A percentile compares a stretch with the other conserved stretches of the same genome.
These are phyloP conservation scores for Beauveria asiatica DNA, from an alignment of 2,329 filamentous ascomycete genomes.

Conservation along the genomic window DNA sequence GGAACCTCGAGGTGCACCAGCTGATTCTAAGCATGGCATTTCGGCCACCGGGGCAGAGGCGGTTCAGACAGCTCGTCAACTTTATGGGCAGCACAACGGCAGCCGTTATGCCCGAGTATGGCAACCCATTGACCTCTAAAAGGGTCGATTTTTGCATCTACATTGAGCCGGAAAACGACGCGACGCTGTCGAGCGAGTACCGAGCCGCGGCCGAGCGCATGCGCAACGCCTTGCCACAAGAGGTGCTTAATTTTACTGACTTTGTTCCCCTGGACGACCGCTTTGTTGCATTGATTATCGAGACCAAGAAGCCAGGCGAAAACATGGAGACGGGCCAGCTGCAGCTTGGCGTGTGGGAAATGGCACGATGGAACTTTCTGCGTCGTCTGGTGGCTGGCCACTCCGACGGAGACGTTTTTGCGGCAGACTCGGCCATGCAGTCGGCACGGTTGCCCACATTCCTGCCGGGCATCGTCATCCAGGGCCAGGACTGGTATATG, in stretches of 20 bases:
- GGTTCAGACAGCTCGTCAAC: not conserved
- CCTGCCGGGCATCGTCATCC: not conserved
- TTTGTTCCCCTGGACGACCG: not conserved
- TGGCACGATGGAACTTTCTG: not conserved
- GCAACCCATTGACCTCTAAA: not conserved
- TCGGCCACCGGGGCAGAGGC: not conserved
- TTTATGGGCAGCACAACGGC: not conserved
- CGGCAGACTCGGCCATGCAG: too few relatives aligned
- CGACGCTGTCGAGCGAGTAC: not conserved
- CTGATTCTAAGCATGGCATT: not conserved
- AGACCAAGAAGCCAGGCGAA: not conserved
- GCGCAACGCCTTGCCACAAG: not conserved
- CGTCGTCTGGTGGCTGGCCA: not conserved
- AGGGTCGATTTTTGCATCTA: not conserved
- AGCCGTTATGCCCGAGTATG: not conserved
- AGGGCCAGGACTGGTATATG: not conserved
- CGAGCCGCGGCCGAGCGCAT: not conserved
- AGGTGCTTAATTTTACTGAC: not conserved
- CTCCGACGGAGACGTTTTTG: not conserved
- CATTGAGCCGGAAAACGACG: not conserved
- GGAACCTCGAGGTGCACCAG: not conserved
- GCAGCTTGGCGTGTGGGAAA: not conserved
- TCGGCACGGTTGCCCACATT: not conserved
- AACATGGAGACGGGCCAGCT: not conserved
- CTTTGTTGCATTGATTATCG: not conserved